Base-by-base conservation (phyloP, 768 basidiomycete genomes). In the Kwoniella newhampshirensis region DNA sequence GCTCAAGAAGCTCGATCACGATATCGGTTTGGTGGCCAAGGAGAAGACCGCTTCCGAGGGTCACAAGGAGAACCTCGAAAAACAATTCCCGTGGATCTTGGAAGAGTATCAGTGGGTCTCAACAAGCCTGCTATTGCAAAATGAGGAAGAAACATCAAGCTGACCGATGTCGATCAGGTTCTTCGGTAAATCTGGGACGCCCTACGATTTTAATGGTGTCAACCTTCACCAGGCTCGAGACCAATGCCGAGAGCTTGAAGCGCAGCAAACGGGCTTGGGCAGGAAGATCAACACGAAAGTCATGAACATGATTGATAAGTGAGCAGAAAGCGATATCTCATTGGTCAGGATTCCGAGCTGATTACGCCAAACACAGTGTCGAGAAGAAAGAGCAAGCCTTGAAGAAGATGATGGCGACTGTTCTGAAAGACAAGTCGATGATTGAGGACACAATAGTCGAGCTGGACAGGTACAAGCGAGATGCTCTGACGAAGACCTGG, bases 221-320 rank as follows among this genome's bases (percentile, higher is more conserved):
- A 84, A 96, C 68, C 82, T 91, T 18, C 75, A 52, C 1, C 77
- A 80, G 47, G 77, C 88, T 61, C 79, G 81, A 43, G 80, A 83
- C 39, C 87, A 86, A 71, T 86, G 86, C 23, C 78, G 80, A 7
- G 88, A 91, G 66, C 81, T 98, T 11, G 86, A 89, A 63, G 80
- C 83, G 18, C 80, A 85, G 43, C 90, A 90, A 72, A 87, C 86
- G 67, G 85, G 86, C 20, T 86, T 91, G 85, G 93, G 91, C 80
- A 91, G 91, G 80, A 96, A 93, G 75, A 82, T 98, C 68, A 98
- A 99, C 67, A 86, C 87, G 2, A 96, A 94, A 75, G 92, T 91
- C 43, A 85, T 96, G 80, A 89, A 87, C 66, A 93, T 93, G 88
- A 89, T 97, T 47, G 94, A 96, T 64, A 87, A 83, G 91, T 96